Evolutionary conservation across 176 grass and related monocot genomes (phyloP).

Genomic region (Oryza coarctata): DNA sequence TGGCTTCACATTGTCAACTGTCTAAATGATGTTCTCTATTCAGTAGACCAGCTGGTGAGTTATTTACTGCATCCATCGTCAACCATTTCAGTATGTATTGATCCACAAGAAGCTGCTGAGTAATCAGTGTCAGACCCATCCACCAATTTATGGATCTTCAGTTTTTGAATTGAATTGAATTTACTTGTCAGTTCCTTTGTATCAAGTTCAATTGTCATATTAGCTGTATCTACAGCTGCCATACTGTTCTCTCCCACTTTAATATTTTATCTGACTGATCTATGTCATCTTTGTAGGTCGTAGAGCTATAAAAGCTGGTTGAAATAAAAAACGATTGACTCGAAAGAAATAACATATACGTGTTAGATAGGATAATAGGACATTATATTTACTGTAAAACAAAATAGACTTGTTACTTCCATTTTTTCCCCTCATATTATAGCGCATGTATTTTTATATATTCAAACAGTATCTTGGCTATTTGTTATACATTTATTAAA

Average conservation of each 20-base stretch:
- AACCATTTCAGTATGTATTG: background rate
- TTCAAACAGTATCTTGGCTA: background rate
- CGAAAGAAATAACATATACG: background rate
- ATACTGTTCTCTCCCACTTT: background rate
- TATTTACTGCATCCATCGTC: background rate
- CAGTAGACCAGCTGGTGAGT: background rate
- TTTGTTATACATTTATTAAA: no score
- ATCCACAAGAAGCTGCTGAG: background rate
- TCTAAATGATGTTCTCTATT: background rate
- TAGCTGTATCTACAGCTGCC: background rate
- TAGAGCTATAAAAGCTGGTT: background rate
- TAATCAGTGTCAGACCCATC: constrained; percentile 3
- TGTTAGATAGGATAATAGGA: background rate
- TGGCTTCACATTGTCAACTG: background rate
- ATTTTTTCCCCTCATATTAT: background rate
- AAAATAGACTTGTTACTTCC: background rate
- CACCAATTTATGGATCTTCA: constrained; percentile 11
- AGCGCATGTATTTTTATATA: background rate
- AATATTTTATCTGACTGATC: background rate
- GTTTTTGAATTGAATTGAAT: constrained; percentile 8
- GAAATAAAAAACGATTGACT: background rate
- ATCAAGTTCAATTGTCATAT: background rate
- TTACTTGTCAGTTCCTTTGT: background rate
- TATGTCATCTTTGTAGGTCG: background rate
- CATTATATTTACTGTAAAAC: background rate